Base-by-base conservation (phyloP, 306 rosid species). In the Vachellia pachyceras region DNA sequence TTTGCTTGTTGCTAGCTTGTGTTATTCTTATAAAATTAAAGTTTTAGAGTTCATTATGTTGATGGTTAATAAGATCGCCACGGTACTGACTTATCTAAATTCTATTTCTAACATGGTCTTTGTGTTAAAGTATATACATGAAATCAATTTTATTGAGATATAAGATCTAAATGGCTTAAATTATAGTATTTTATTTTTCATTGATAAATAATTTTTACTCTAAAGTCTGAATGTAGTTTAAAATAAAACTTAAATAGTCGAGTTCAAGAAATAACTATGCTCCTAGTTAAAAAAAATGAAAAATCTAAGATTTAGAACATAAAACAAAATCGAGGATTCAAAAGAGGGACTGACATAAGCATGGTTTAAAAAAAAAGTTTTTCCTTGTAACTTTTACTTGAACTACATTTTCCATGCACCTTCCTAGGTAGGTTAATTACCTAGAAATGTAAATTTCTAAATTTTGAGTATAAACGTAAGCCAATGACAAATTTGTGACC, bases 351-450 rank as follows among this genome's bases (percentile, higher is more conserved):
- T 47, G 54, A 47, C 54, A 47, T 47, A n/a, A 47, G 54, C 18
- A 3, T 13, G 54, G 5, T 47, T 14, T 13, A 44, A 44, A 44
- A 44, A 20, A 55, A n/a, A 20, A 20, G 7, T 0, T 6, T 12
- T 63, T 5, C 69, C 40, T 7, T 14, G 42, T 8, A 17, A 17
- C 44, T 36, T 66, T 36, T 58, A 22, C 65, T 58, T 8, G 45
- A 66, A 14, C 39, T 1, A 22, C 80, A 80, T 44, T 17, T 79
- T 76, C 75, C 73, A 57, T 65, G 44, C 39, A 42, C 64, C 67
- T 63, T 79, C 71, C 25, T 10, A 25, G 33, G 1, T 42, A 49
- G 22, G 82, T 54, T 63, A 13, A 72, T 75, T 46, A 75, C 72
- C 1, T 29, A 29, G 33, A 49, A 63, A 46, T 23, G 63, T 54